A percentile compares a stretch with the other conserved stretches of the same genome.
These are phyloP conservation scores for Carex arenaria DNA, from an alignment of 202 grass and related monocot species.

Conservation along the genomic window DNA sequence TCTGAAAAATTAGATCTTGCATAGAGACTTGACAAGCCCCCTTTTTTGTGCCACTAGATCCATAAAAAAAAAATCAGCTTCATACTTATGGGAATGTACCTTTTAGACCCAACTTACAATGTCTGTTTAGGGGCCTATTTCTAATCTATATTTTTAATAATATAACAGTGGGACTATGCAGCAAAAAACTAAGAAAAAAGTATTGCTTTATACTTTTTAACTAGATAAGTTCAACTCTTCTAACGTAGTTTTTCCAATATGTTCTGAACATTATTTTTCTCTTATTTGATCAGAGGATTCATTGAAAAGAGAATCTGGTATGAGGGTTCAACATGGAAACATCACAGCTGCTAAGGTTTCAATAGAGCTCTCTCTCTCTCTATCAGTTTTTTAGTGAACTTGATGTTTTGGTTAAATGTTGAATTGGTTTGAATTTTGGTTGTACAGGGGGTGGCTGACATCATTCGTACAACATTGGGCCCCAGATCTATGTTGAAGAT, in stretches of 20 bases:
- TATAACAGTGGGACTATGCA: background rate
- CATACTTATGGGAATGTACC: background rate
- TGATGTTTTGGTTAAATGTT: background rate
- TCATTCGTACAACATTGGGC: slow-evolving; percentile 88
- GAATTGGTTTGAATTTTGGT: slow-evolving; percentile 6
- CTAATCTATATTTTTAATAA: background rate
- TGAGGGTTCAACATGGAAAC: slow-evolving; percentile 77
- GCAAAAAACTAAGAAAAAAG: background rate
- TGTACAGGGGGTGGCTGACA: slow-evolving; percentile 90
- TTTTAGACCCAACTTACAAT: background rate
- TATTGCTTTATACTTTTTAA: background rate
- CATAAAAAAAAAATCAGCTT: background rate
- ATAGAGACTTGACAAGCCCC: background rate
- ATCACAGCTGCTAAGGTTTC: slow-evolving; percentile 88
- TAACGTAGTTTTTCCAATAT: slow-evolving; percentile 1
- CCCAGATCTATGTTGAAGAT: slow-evolving; percentile 98
- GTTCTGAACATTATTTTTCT: slow-evolving; percentile 9
- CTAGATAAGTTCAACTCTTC: slow-evolving; percentile 16
- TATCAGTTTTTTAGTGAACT: background rate
- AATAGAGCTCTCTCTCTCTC: background rate
- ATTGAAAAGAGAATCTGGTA: slow-evolving; percentile 77
- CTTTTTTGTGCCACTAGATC: background rate
- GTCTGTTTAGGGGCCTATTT: background rate
- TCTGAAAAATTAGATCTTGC: background rate
- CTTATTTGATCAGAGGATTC: slow-evolving; percentile 69